These are phyloP conservation scores for Zygoascus sp. DNA, from an alignment of 1,139 yeast species.

Conservation along the genomic window DNA sequence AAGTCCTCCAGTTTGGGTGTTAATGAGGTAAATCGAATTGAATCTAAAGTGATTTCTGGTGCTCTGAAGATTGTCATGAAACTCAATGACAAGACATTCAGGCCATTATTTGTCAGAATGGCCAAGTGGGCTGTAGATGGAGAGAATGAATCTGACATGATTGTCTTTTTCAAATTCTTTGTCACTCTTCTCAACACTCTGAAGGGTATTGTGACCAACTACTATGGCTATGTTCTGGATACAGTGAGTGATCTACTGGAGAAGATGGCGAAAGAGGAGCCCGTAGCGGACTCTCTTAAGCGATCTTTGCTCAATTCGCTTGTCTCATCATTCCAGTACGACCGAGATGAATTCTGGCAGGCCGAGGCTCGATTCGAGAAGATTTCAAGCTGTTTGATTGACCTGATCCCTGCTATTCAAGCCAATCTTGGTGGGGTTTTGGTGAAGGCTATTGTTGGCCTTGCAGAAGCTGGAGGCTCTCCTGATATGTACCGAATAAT, in stretches of 20 bases:
- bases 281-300: conserved; percentile 46
- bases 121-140: conserved; percentile 94
- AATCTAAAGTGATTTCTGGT: conserved; percentile 66
- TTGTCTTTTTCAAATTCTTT: conserved; percentile 82
- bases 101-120: conserved; percentile 82
- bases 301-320: conserved; percentile 69
- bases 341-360: conserved; percentile 93
- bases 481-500: conserved; percentile 78
- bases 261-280: conserved; percentile 17
- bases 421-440: conserved; percentile 56
- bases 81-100: conserved; percentile 85
- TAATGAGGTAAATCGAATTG: conserved; percentile 77
- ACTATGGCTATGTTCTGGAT: conserved; percentile 80
- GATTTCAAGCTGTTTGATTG: conserved; percentile 56
- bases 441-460: conserved; percentile 72
- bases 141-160: conserved; percentile 41
- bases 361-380: conserved; percentile 78
- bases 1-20: conserved; percentile 56
- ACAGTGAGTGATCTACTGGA: conserved; percentile 54
- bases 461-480: conserved; percentile 64
- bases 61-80: conserved; percentile 80
- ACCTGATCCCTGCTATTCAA: conserved; percentile 64
- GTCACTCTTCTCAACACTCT: conserved; percentile 77
- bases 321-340: conserved; percentile 76
- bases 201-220: conserved; percentile 82